A percentile compares a stretch with the other conserved stretches of the same genome.
These are phyloP conservation scores for Salvia rosmarinus DNA, from an alignment of 257 asterid species.

Conservation along the genomic window DNA sequence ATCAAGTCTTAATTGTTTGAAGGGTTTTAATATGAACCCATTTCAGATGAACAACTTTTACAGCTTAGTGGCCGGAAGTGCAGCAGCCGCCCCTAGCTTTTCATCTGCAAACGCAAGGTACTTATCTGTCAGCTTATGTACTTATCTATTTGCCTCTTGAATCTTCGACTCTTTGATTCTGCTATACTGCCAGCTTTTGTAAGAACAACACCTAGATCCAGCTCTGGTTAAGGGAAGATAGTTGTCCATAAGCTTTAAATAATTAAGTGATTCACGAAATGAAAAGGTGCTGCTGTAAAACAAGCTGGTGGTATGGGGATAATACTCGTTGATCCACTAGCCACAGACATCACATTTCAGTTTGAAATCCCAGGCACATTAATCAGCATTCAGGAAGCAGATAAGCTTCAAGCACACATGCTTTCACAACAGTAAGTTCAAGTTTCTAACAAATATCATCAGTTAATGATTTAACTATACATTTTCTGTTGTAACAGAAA, in stretches of 20 bases:
- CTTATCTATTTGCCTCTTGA: not conserved
- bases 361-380: conserved; percentile 43
- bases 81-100: conserved; percentile 57
- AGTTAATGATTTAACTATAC: no score
- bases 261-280: conserved; percentile 32
- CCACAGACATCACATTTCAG: conserved; percentile 45
- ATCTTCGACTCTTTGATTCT: conserved; percentile 18
- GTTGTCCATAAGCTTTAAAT: conserved; percentile 48
- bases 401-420: conserved; percentile 50
- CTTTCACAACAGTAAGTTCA: conserved; percentile 45
- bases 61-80: conserved; percentile 49
- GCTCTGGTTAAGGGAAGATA: conserved; percentile 52
- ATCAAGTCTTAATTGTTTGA: conserved; percentile 23
- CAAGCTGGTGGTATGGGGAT: conserved; percentile 56
- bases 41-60: conserved; percentile 38
- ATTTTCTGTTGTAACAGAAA: conserved; percentile 41
- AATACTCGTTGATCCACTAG: conserved; percentile 48
- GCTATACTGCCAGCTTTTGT: conserved; percentile 48
- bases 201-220: conserved; percentile 53
- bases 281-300: conserved; percentile 38
- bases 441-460: not conserved
- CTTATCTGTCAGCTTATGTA: not conserved
- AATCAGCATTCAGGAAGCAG: conserved; percentile 46
- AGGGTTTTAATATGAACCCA: conserved; percentile 63
- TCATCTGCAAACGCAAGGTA: conserved; percentile 53